Conservation (phyloP, 2,329 filamentous ascomycete genomes). For the Aspergillus neotritici region DNA sequence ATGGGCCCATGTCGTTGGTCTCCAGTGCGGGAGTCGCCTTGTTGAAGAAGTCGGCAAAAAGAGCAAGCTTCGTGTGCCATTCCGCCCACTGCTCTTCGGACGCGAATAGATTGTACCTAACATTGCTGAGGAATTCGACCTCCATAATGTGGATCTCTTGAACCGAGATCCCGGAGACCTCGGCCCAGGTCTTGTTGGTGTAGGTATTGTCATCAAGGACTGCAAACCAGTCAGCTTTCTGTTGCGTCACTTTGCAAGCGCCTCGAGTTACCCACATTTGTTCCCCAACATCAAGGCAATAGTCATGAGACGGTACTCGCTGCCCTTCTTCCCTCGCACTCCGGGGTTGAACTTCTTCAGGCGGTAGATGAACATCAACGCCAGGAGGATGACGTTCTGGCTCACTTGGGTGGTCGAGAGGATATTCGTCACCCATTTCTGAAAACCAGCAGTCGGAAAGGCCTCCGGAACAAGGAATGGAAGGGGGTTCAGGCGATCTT, state of each 20-base stretch:
- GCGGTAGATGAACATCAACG: slow-evolving; percentile 86
- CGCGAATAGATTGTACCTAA: slow-evolving; percentile 87
- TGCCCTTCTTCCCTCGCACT: slow-evolving; percentile 86
- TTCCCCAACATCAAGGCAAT: slow-evolving; percentile 97
- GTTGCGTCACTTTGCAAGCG: neutral
- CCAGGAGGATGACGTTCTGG: slow-evolving; percentile 87
- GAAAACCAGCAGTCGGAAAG: slow-evolving; percentile 70
- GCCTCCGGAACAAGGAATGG: slow-evolving; percentile 63
- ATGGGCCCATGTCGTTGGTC: slow-evolving; percentile 29
- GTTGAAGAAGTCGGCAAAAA: slow-evolving; percentile 79
- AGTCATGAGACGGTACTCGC: slow-evolving; percentile 86
- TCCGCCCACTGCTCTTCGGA: slow-evolving; percentile 79
- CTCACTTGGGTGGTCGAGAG: slow-evolving; percentile 92
- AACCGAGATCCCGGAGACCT: slow-evolving; percentile 90
- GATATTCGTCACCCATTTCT: slow-evolving; percentile 89
- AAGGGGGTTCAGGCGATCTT: slow-evolving; percentile 48
- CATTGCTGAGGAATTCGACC: slow-evolving; percentile 98
- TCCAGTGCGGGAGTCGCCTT: slow-evolving; percentile 52
- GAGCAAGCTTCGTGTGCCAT: slow-evolving; percentile 77
- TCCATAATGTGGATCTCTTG: slow-evolving; percentile 98
- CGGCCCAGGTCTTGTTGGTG: slow-evolving; percentile 99
- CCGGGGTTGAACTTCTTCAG: slow-evolving; percentile 83
- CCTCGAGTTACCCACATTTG: slow-evolving; percentile 60
- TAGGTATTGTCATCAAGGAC: slow-evolving; percentile 98
- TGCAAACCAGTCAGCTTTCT: slow-evolving; percentile 33